These are phyloP conservation scores for Serpula lacrymans DNA, from an alignment of 768 basidiomycete genomes.

Conservation along the genomic window DNA sequence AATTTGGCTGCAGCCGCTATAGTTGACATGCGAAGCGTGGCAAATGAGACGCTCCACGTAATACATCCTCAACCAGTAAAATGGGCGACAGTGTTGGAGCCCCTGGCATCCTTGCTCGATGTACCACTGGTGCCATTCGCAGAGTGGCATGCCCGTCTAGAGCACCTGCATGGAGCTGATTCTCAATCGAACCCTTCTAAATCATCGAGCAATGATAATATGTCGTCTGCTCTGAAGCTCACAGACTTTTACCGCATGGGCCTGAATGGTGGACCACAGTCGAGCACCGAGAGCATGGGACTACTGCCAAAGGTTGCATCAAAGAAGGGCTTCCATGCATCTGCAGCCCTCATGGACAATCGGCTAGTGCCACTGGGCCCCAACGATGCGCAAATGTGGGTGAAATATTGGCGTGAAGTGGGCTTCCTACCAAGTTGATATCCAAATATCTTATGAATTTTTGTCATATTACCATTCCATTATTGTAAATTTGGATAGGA, in stretches of 20 bases:
- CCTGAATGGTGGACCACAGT: neutral
- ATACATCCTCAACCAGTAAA: conserved; percentile 18
- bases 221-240: conserved; percentile 8
- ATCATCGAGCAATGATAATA: no score
- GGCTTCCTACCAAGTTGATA: conserved; percentile 10
- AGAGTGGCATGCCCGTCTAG: conserved; percentile 28
- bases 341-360: neutral
- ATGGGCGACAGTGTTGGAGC: conserved; percentile 16
- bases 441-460: no score
- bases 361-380: neutral
- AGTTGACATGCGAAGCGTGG: conserved; percentile 1
- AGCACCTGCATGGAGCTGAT: conserved; percentile 1
- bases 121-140: conserved; percentile 28
- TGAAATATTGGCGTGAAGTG: conserved; percentile 6
- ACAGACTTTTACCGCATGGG: conserved; percentile 6
- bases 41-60: conserved; percentile 1
- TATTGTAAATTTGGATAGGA: no score
- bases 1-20: conserved; percentile 6
- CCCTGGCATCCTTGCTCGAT: conserved; percentile 14
- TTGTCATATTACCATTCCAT: no score
- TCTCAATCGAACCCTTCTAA: no score
- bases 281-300: conserved; percentile 4
- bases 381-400: conserved; percentile 5
- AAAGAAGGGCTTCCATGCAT: conserved; percentile 1
- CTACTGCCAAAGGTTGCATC: conserved; percentile 1